Evolutionary conservation across 1,284 basidiomycete genomes (phyloP).

Genomic region (Puccinia triticina): DNA sequence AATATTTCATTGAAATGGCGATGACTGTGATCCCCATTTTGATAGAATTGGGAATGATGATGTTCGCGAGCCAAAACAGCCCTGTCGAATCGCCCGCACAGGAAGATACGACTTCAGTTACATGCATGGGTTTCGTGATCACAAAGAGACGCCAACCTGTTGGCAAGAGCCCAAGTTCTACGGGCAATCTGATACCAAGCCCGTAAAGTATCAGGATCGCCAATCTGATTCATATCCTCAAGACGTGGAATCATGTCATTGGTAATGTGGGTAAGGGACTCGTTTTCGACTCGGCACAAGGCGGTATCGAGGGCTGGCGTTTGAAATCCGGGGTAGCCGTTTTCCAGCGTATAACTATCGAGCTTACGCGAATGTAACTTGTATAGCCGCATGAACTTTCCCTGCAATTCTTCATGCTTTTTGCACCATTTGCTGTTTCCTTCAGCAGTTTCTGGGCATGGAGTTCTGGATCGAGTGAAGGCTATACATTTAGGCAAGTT

Average conservation of each 20-base stretch:
- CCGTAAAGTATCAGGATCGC: slow-evolving; percentile 31
- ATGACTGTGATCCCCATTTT: slow-evolving; percentile 36
- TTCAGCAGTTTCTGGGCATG: slow-evolving; percentile 34
- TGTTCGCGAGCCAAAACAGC: slow-evolving; percentile 46
- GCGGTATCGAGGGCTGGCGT: neutral
- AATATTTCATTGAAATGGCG: slow-evolving; percentile 39
- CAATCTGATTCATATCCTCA: slow-evolving; percentile 25
- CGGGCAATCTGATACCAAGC: slow-evolving; percentile 36
- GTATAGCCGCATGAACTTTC: slow-evolving; percentile 45
- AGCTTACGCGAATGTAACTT: slow-evolving; percentile 41
- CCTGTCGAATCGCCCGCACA: neutral
- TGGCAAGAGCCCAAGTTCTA: slow-evolving; percentile 42
- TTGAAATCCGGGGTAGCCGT: slow-evolving; percentile 30
- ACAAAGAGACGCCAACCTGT: slow-evolving; percentile 21
- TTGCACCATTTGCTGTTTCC: slow-evolving; percentile 46
- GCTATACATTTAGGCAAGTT: slow-evolving; percentile 38
- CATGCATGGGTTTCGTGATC: neutral
- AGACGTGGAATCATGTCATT: slow-evolving; percentile 38
- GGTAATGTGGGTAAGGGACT: slow-evolving; percentile 19
- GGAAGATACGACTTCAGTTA: neutral
- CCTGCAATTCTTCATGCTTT: slow-evolving; percentile 45
- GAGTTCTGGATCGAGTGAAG: slow-evolving; percentile 29
- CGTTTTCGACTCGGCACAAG: neutral
- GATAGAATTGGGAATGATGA: slow-evolving; percentile 47
- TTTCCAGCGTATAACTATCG: slow-evolving; percentile 25